These are phyloP conservation scores for Colletotrichum sp. DNA, from an alignment of 2,329 filamentous ascomycete species.

Conservation along the genomic window DNA sequence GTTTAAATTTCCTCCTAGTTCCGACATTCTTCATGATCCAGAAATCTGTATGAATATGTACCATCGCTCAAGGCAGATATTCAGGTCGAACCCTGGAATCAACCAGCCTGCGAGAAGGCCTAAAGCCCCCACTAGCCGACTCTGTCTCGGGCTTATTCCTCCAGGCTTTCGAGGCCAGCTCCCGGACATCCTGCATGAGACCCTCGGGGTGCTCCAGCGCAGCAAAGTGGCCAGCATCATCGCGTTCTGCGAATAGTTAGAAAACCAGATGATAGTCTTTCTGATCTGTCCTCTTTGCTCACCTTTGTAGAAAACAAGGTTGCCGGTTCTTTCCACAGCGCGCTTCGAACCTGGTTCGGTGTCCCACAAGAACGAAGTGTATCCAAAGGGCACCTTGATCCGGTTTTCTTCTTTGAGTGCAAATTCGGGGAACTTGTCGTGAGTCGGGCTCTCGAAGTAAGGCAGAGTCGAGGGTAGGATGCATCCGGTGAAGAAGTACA, in stretches of 20 bases:
- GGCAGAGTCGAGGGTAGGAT: slow-evolving; percentile 25
- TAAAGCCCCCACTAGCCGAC: not conserved
- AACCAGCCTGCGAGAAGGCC: not conserved
- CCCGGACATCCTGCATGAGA: slow-evolving; percentile 1
- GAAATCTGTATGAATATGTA: not conserved
- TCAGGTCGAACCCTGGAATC: not conserved
- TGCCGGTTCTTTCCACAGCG: slow-evolving; percentile 19
- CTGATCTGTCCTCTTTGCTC: not conserved
- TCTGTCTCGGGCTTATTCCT: not conserved
- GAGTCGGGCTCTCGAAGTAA: slow-evolving; percentile 21
- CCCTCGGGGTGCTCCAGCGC: slow-evolving; percentile 20
- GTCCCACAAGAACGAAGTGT: slow-evolving; percentile 22
- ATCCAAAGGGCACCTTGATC: slow-evolving; percentile 23
- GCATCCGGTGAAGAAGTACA: slow-evolving; percentile 29
- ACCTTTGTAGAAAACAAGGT: slow-evolving; percentile 25
- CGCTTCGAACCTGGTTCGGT: slow-evolving; percentile 15
- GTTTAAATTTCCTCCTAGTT: rapidly evolving
- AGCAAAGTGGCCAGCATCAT: slow-evolving; percentile 24
- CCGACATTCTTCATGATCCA: not conserved
- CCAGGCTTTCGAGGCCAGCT: not conserved
- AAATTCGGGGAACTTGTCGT: slow-evolving; percentile 18
- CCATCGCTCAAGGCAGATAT: not conserved
- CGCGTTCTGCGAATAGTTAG: slow-evolving; percentile 9
- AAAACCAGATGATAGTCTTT: not conserved
- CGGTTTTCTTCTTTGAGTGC: slow-evolving; percentile 17